Evolutionary conservation across 2,329 filamentous ascomycete genomes (phyloP).

Genomic region (Fusarium oligoseptatum): DNA sequence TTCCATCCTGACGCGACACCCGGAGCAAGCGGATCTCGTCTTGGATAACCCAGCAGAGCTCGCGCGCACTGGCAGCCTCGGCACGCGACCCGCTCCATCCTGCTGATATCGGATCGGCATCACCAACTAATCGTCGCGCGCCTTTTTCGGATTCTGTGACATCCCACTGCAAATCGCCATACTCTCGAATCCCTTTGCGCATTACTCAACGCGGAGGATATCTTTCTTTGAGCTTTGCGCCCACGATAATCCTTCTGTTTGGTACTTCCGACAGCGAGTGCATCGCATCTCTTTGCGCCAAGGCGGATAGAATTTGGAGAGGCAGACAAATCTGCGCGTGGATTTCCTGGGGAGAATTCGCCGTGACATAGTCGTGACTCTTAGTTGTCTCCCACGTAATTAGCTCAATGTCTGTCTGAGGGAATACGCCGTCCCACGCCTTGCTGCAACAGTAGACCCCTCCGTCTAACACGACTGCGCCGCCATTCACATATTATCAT

Average conservation of each 20-base stretch:
- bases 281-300: constrained; percentile 32
- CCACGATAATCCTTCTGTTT: constrained; percentile 4
- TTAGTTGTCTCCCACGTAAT: constrained; percentile 53
- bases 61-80: constrained; percentile 12
- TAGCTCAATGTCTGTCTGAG: constrained; percentile 48
- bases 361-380: constrained; percentile 53
- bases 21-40: not conserved
- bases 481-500: constrained; percentile 24
- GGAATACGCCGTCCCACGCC: constrained; percentile 42
- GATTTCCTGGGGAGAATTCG: constrained; percentile 43
- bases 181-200: not conserved
- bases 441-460: constrained; percentile 48
- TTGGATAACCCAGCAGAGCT: constrained; percentile 4
- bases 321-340: constrained; percentile 39
- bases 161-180: not conserved
- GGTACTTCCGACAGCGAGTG: constrained; percentile 17
- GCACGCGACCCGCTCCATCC: constrained; percentile 32
- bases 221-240: constrained; percentile 8
- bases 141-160: not conserved
- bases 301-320: constrained; percentile 41
- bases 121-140: constrained; percentile 24
- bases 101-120: constrained; percentile 24
- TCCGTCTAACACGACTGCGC: constrained; percentile 32
- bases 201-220: not conserved
- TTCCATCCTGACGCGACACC: not conserved